Evolutionary conservation across 2,329 filamentous ascomycete species (phyloP), one percentile per base, ranked within the genome.

Genomic region (Neospermospora avenae): DNA sequence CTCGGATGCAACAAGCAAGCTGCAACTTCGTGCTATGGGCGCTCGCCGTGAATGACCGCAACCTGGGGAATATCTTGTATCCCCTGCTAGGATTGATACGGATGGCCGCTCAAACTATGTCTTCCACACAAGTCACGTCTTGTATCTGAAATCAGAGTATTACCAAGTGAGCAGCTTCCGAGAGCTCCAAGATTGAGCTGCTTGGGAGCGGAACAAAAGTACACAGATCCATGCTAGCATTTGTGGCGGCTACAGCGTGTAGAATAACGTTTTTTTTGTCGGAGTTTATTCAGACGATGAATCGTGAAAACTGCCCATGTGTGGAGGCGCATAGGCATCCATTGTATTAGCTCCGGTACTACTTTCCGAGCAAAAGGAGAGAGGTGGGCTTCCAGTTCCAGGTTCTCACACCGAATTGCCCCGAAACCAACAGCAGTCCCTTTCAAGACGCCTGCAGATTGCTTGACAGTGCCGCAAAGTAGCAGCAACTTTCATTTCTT

Each of bases 361-460:
- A 39, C 49, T 37, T 34, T 53, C 35, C 49, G 49, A 37, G 24
- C 11, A 53, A n/a, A 16, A 53, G 16, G 34, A 13, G 16, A 18
- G 3, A 45, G 5, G 42, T 8, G 16, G 41, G 8, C 14, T 37
- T 35, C 10, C n/a, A n/a, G 31, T 10, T 22, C 53, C 24, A 58
- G 22, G 22, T 24, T 52, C 48, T 44, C 18, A 49, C 45, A 48
- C 44, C 49, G 31, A 24, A 34, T 28, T 51, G 11, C 44, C 31
- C 58, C 45, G 58, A 46, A 57, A 60, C 54, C 62, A 66, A 63
- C 65, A 57, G 59, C 16, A 44, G 52, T 49, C 61, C 49, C 37
- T 13, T 62, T 63, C 59, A 55, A 55, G 67, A 64, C 57, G 25
- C 35, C 57, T 65, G 65, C 65, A 67, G 63, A 57, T 60, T 54